Evolutionary conservation across 176 grass and related monocot genomes (phyloP), one percentile per base, ranked within the genome.

Genomic region (Microstegium vimineum): DNA sequence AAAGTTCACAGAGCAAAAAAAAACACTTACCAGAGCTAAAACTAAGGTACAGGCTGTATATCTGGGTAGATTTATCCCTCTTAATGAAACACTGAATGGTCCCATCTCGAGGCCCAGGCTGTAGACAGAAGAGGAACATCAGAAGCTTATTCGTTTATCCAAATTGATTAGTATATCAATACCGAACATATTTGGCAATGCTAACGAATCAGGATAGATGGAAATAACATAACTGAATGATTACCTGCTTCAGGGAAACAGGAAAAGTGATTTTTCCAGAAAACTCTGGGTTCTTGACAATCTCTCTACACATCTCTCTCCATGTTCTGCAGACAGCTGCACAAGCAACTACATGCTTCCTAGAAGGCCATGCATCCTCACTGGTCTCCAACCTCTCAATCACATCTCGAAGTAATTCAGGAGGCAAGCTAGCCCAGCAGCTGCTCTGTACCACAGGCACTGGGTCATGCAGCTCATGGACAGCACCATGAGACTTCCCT

Each of bases 41-140:
- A 54, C 83, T 92, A 38, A 97, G 85, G 85, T 94, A 97, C 18
- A 97, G 73, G 33, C 74, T 89, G 81, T 97, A 97, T 12, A 78
- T 92, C 56, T 93, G 88, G 46, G 90, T 97, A 71, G 89, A 89
- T 87, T 89, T 97, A 80, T 93, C 91, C 62, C 94, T 86, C 84
- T 89, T 91, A 82, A 97, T 97, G 64, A 97, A 97, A 67, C 94
- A 93, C 49, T 93, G 94, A 22, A 92, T 90, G 34, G 62, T 86
- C 33, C 94, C 94, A 74, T 94, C 92, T n/a, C 87, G 91, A 70
- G 92, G 83, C 52, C 94, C 92, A 80, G 94, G 90, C 94, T 97
- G 83, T 60, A 78, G 27, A 46, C 66, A 86, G 30, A 84, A 75
- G 28, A 78, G 16, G 66, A 89, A 38, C 25, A 86, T 40, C 38